These are phyloP conservation scores for Coniella lustricola DNA, from an alignment of 2,329 filamentous ascomycete species.

Conservation along the genomic window DNA sequence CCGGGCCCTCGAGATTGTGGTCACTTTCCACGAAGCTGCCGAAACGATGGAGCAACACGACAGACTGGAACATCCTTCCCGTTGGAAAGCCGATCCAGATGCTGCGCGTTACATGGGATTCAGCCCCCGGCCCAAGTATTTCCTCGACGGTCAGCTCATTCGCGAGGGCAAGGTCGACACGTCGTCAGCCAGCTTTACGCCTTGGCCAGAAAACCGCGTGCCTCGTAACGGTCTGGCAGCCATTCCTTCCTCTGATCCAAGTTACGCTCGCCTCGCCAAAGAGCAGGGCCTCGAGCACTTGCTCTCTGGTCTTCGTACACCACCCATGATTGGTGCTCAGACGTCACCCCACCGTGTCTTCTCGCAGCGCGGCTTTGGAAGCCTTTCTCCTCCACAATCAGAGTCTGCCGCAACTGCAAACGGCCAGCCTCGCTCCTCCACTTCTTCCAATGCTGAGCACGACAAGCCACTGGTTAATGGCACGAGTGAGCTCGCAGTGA, in stretches of 20 bases:
- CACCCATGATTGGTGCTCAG: constrained; percentile 40
- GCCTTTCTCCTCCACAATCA: constrained; percentile 19
- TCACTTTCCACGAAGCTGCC: constrained; percentile 54
- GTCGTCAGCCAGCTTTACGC: constrained; percentile 42
- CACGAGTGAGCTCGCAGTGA: neutral
- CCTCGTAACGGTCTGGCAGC: constrained; percentile 48
- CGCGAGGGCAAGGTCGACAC: constrained; percentile 43
- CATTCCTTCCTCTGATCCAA: constrained; percentile 48
- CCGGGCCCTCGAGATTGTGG: constrained; percentile 44
- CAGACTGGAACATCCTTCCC: constrained; percentile 37
- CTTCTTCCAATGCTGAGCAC: constrained; percentile 11
- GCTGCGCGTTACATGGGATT: constrained; percentile 44
- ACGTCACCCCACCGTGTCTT: constrained; percentile 34
- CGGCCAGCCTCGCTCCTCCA: constrained; percentile 16
- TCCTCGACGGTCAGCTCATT: constrained; percentile 47
- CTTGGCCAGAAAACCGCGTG: constrained; percentile 48
- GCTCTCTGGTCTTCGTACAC: constrained; percentile 37
- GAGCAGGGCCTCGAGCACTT: constrained; percentile 53
- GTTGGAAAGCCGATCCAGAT: constrained; percentile 55
- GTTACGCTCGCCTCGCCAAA: constrained; percentile 47
- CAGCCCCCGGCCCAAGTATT: constrained; percentile 52
- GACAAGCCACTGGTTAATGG: constrained; percentile 12
- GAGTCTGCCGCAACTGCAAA: constrained; percentile 17
- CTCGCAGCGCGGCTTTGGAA: constrained; percentile 26
- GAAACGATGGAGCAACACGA: constrained; percentile 40